phyloP scores from a whole-genome alignment of 805 yeast genomes.

The Lipomyces lipofer region DNA sequence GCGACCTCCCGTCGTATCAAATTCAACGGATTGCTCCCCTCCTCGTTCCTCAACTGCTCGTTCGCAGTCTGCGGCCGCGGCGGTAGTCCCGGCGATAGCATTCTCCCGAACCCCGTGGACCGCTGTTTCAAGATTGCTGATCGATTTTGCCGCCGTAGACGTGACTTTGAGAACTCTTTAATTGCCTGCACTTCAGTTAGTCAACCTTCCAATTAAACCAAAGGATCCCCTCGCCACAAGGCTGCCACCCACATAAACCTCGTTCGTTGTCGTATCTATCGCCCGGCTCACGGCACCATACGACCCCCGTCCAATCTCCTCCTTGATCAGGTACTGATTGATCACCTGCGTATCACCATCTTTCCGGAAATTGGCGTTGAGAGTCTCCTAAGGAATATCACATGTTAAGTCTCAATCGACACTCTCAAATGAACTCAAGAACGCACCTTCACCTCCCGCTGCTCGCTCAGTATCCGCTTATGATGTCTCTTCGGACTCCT shows the following conservation, averaged over 20 bases:
- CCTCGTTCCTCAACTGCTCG: constrained; percentile 2
- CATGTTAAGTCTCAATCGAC: not conserved
- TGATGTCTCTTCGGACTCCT: constrained; percentile 29
- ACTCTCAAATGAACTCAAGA: not conserved
- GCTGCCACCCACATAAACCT: constrained; percentile 41
- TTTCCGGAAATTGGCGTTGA: constrained; percentile 25
- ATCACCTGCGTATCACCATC: constrained; percentile 31
- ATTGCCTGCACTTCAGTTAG: constrained; percentile 36
- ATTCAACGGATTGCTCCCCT: constrained; percentile 27
- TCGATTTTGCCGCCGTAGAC: constrained; percentile 40
- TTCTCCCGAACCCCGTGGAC: too few species aligned
- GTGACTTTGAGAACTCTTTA: constrained; percentile 44
- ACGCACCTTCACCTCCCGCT: constrained; percentile 18
- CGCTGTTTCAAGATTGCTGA: constrained; percentile 34
- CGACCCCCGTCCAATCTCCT: constrained; percentile 84
- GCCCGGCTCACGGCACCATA: constrained; percentile 88
- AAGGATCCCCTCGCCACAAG: not conserved
- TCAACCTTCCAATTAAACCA: not conserved
- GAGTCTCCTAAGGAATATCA: constrained; percentile 28
- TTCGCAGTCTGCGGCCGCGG: constrained; percentile 14
- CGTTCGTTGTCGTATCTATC: constrained; percentile 63
- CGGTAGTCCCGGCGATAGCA: constrained; percentile 12
- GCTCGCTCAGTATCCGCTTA: constrained; percentile 16
- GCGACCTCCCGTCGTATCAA: constrained; percentile 61
- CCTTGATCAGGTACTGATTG: constrained; percentile 58